Evolutionary conservation across 75 land plant genomes (phyloP).

Genomic region (Sequoia sempervirens): DNA sequence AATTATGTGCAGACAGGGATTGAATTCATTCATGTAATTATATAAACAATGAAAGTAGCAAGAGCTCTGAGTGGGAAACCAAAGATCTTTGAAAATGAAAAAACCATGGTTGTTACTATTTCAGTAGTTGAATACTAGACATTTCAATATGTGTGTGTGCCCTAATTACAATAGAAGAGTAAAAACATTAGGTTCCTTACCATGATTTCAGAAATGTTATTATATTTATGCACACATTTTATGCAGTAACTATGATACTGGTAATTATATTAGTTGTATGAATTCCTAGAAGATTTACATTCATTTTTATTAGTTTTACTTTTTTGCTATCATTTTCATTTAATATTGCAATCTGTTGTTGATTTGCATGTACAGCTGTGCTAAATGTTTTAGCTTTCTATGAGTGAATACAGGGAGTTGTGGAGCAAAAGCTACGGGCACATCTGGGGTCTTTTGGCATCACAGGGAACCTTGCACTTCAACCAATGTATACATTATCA

Average conservation of each 20-base stretch:
- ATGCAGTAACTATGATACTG: not conserved
- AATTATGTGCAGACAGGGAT: not conserved
- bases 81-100: not conserved
- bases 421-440: constrained; percentile 87
- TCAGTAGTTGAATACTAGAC: not conserved
- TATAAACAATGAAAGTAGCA: not conserved
- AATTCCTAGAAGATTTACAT: not conserved
- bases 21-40: not conserved
- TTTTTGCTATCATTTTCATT: not conserved
- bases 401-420: constrained; percentile 67
- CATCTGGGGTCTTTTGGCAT: constrained; percentile 98
- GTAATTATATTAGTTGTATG: not conserved
- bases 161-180: not conserved
- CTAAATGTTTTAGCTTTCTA: not conserved
- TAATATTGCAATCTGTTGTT: not conserved
- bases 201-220: not conserved
- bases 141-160: not conserved
- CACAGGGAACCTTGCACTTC: constrained; percentile 94
- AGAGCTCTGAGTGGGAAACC: not conserved
- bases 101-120: not conserved
- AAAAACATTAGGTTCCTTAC: not conserved
- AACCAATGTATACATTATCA: constrained; percentile 98
- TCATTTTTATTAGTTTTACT: not conserved
- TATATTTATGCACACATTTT: not conserved
- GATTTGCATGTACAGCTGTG: not conserved